phyloP scores from a whole-genome alignment of 176 grass and related monocot genomes.

The Carex scoparia region DNA sequence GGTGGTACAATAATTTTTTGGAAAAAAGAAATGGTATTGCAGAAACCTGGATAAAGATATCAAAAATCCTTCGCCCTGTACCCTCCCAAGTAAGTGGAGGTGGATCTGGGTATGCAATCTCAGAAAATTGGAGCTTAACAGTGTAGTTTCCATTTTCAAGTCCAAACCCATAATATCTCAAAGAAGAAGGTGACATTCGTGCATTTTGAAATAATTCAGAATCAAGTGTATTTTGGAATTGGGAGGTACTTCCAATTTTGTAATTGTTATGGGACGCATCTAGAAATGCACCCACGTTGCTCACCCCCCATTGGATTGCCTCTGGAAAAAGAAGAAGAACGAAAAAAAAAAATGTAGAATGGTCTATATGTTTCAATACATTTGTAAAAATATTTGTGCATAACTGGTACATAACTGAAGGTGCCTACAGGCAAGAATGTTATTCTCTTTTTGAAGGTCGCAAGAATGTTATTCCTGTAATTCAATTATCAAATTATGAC shows the following conservation, averaged over 20 bases:
- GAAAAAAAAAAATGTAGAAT: background rate
- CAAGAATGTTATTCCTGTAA: background rate
- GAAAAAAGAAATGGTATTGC: background rate
- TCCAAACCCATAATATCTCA: constrained; percentile 83
- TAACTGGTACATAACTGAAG: background rate
- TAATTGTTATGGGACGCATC: constrained; percentile 32
- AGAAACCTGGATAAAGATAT: constrained; percentile 81
- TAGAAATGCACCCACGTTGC: constrained; percentile 47
- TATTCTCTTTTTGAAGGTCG: background rate
- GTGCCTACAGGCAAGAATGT: background rate
- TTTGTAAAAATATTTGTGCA: background rate
- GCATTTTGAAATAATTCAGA: constrained; percentile 64
- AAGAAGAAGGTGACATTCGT: constrained; percentile 75
- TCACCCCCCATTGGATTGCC: constrained; percentile 59
- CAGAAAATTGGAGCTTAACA: constrained; percentile 72
- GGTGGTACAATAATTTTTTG: background rate
- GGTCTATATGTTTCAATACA: background rate
- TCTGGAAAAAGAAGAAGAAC: background rate
- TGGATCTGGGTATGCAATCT: constrained; percentile 38
- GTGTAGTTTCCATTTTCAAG: constrained; percentile 95
- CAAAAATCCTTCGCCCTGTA: constrained; percentile 62
- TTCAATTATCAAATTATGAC: background rate
- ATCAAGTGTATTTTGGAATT: constrained; percentile 62
- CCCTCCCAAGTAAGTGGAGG: constrained; percentile 29
- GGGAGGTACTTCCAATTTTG: constrained; percentile 40